Base-by-base conservation (phyloP, 495 filamentous ascomycete genomes). In the Trichoderma asperelloides region DNA sequence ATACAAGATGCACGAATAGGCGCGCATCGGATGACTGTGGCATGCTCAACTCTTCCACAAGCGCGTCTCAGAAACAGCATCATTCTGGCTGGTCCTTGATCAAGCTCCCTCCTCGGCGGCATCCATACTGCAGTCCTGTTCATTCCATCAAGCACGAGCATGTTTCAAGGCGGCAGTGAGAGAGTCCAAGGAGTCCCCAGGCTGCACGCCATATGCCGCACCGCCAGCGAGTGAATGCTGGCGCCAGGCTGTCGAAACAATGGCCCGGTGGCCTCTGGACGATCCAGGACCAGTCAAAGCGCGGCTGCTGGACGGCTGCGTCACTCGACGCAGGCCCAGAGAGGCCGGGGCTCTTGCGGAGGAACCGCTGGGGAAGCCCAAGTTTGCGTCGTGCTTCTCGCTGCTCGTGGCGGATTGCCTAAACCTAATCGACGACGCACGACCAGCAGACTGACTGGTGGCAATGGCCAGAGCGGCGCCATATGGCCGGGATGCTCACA, bases 141-240 rank as follows among this genome's bases (percentile, higher is more conserved):
- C 55, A 28, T 25, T n/a, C 27, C 15, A 21, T 60, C 55, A 25
- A 60, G 23, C 55, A 27, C 16, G 55, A 60, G 55, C 23, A 27
- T 12, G 55, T 60, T 60, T 60, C 55, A 60, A 60, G 12, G 27
- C 23, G 5, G 43, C 43, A 2, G 43, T 3, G 43, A n/a, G 15
- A 47, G 33, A 4, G 5, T 37, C 33, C 33, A 37, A 4, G 5
- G 33, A 37, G 33, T 8, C 33, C 33, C 5, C 33, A 37, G 0
- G 33, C 33, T 37, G 33, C 33, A 37, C 33, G 33, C 33, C n/a
- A n/a, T 25, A 30, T 60, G 1, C 55, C 30, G 55, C 55, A 60
- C 55, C 16, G 55, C 55, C 55, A 60, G 55, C 55, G 25, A 60
- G 55, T 60, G 55, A 60, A 60, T 60, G 55, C 55, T 30, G 55